Conservation (phyloP, 441 rosid species). For the Bocquillonia castaneifolia region DNA sequence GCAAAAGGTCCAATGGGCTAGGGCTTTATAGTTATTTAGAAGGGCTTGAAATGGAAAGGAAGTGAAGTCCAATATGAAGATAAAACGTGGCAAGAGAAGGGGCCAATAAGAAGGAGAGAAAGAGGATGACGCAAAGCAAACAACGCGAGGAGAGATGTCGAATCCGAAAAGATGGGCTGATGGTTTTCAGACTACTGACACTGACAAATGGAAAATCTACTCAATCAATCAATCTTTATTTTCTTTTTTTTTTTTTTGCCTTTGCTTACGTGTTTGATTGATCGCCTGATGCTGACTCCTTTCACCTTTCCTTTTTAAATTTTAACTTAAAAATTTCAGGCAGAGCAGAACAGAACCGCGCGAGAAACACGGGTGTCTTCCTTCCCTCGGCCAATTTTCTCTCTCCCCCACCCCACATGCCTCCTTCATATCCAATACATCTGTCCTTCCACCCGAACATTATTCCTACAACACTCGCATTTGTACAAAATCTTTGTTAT, state of each 20-base stretch:
- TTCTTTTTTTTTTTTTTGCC: too few relatives aligned
- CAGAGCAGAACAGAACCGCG: constrained; percentile 45
- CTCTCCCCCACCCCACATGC: background rate
- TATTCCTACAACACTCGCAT: background rate
- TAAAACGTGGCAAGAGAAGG: background rate
- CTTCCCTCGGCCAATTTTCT: background rate
- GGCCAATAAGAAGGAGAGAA: background rate
- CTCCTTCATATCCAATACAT: background rate
- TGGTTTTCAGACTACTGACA: too few relatives aligned
- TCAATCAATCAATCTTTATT: background rate
- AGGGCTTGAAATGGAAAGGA: background rate
- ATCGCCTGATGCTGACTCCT: constrained; percentile 19
- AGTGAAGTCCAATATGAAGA: background rate
- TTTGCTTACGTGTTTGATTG: constrained; percentile 13
- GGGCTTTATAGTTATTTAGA: too few relatives aligned
- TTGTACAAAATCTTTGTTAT: background rate
- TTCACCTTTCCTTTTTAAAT: background rate
- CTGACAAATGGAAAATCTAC: background rate
- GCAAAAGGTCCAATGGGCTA: too few relatives aligned
- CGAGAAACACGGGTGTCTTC: constrained; percentile 50
- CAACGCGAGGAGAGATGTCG: constrained; percentile 2
- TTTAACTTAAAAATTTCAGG: background rate
- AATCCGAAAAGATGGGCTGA: constrained; percentile 1
- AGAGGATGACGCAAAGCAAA: background rate
- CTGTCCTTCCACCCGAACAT: background rate